Evolutionary conservation across 2,329 filamentous ascomycete genomes (phyloP), one percentile per base, ranked within the genome.

Genomic region (Rhynchosporium secalis): DNA sequence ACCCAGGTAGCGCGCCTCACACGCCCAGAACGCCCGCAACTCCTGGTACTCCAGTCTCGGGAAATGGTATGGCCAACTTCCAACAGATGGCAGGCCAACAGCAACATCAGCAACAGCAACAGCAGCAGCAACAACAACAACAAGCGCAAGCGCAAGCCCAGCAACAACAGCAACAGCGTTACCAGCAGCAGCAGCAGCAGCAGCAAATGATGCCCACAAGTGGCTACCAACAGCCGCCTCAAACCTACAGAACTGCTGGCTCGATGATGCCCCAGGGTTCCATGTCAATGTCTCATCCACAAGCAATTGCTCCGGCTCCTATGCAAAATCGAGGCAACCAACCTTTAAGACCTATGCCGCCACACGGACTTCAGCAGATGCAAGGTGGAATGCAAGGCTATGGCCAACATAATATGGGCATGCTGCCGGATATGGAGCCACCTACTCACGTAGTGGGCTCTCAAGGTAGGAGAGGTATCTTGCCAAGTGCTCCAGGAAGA

Each of bases 391-490:
- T 86, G 71, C 77, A 77, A 20, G 84, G 86, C 6, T 90, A 89
- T 71, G 84, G 81, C 58, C 82, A 83, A 65, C 78, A 78, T 64
- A 76, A 84, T 69, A 85, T 87, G 81, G 72, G 76, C 72, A 79
- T 69, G 70, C 75, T 83, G 63, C 80, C 79, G 63, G 85, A 85
- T 54, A 78, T 76, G 40, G 85, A 88, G 12, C 86, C 87, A 71
- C 91, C 90, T 15, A 95, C 92, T 38, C 94, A 97, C 73, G 94
- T 97, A 55, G 94, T 98, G 60, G 94, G 94, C 59, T 96, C 93
- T 31, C 94, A 98, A 78, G 94, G 94, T 63, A 87, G 94, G 67
- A 86, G 94, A 69, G 94, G 94, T 55, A 96, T 97, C 45, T 79
- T 98, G 65, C 94, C 94, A 15, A 96, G 92, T 71, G 92, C 93